Evolutionary conservation across 805 yeast genomes (phyloP), one percentile per base, ranked within the genome.

Genomic region (Lachancea cidri): DNA sequence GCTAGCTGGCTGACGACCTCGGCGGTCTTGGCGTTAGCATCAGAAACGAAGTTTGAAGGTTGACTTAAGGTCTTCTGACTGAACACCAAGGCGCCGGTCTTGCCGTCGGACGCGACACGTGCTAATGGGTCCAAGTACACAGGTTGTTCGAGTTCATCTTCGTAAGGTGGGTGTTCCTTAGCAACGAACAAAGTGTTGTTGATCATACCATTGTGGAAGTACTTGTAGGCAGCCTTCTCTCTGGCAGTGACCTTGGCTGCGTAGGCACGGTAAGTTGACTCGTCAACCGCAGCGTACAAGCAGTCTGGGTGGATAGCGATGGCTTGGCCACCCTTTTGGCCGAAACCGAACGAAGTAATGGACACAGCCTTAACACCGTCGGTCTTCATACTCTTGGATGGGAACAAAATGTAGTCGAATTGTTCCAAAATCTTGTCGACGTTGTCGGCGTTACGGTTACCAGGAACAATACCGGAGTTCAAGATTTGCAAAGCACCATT

Each of bases 271-370:
- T 87, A 94, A 49, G 83, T 76, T 30, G 69, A 62, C 66, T 77
- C 76, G 60, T 81, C 82, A 60, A 93, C 74, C 27, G 86, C 80
- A 46, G 94, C 94, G 64, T 70, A 87, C 68, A 94, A 74, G 77
- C 88, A 93, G 68, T 91, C 96, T 47, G 97, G 85, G 71, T 91
- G 94, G 49, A 93, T 75, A 42, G 81, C 84, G 64, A 93, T 69
- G 36, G 96, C 96, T 67, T 88, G 95, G 43, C 88, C 98, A 72
- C 99, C 99, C 76, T 93, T 93, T 73, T 93, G 99, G 65, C 99
- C 99, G 66, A 93, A 93, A 66, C 99, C 99, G 65, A 93, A 93
- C 2, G 99, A 93, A 4, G 98, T 93, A 37, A 93, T 80, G 30
- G 97, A 86, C 43, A 86, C 95, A 46, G 99, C 99, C 75, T 91